Evolutionary conservation across 1,284 basidiomycete species (phyloP).

Genomic region (Paramarasmius palmivorus): DNA sequence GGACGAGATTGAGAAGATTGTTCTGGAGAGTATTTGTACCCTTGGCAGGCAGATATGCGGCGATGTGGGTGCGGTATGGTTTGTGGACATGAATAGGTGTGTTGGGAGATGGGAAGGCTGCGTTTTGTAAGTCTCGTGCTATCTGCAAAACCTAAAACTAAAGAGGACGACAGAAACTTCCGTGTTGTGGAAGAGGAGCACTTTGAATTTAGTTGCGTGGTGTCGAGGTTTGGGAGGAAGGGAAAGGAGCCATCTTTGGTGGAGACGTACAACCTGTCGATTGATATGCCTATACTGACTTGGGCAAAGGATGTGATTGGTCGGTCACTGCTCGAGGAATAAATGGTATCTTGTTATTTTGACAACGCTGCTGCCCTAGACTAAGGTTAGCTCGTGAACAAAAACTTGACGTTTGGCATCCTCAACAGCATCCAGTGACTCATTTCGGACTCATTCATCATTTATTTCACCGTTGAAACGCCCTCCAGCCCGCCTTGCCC

Average conservation of each 20-base stretch:
- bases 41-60: slow-evolving; percentile 59
- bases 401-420: too few species aligned
- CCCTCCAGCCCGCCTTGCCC: too few species aligned
- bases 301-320: slow-evolving; percentile 54
- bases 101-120: slow-evolving; percentile 81
- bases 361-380: too few species aligned
- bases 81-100: slow-evolving; percentile 68
- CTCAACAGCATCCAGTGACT: too few species aligned
- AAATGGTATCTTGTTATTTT: too few species aligned
- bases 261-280: slow-evolving; percentile 39
- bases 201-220: slow-evolving; percentile 53
- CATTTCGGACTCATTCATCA: too few species aligned
- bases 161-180: slow-evolving; percentile 54
- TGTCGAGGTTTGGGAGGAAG: slow-evolving; percentile 48
- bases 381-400: too few species aligned
- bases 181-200: slow-evolving; percentile 52
- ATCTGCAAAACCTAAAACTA: neutral
- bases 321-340: slow-evolving; percentile 24
- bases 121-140: slow-evolving; percentile 54
- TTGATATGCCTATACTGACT: slow-evolving; percentile 35
- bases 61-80: slow-evolving; percentile 66
- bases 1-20: slow-evolving; percentile 70
- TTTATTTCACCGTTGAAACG: too few species aligned
- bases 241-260: slow-evolving; percentile 39
- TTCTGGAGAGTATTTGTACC: slow-evolving; percentile 67